phyloP scores from a whole-genome alignment of 2,329 filamentous ascomycete genomes.

The Septoria linicola region DNA sequence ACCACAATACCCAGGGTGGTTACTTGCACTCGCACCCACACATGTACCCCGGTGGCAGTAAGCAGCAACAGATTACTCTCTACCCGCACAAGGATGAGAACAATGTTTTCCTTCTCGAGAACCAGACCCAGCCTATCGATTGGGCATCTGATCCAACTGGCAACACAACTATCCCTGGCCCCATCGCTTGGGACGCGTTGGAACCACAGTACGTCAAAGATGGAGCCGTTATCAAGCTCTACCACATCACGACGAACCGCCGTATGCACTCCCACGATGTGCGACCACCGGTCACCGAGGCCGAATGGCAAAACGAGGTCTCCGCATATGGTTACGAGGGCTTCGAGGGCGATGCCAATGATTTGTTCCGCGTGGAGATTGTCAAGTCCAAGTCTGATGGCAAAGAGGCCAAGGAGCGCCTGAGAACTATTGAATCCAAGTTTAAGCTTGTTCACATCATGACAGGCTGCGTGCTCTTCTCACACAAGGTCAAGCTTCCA shows the following conservation, averaged over 20 bases:
- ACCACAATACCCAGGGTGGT: constrained; percentile 95
- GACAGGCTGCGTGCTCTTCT: constrained; percentile 95
- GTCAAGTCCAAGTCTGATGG: constrained; percentile 83
- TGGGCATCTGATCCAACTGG: constrained; percentile 38
- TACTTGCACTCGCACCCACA: constrained; percentile 95
- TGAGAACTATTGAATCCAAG: constrained; percentile 94
- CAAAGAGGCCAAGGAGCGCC: constrained; percentile 72
- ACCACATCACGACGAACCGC: constrained; percentile 78
- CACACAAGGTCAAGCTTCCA: constrained; percentile 97
- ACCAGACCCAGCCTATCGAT: constrained; percentile 85
- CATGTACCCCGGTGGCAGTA: constrained; percentile 97
- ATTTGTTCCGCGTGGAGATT: constrained; percentile 92
- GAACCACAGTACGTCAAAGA: constrained; percentile 71
- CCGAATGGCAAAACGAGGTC: constrained; percentile 56
- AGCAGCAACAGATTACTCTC: constrained; percentile 97
- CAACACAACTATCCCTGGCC: constrained; percentile 75
- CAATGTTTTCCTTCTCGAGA: constrained; percentile 91
- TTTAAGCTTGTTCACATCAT: constrained; percentile 94
- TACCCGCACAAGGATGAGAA: constrained; percentile 99
- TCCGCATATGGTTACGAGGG: constrained; percentile 97
- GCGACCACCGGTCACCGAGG: constrained; percentile 79
- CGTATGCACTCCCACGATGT: constrained; percentile 96
- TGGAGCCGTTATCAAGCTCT: constrained; percentile 76
- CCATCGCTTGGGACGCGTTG: constrained; percentile 77
- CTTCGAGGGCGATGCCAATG: constrained; percentile 94